These are phyloP conservation scores for Stentor roeselii DNA, from an alignment of 73 alveolate species.

Conservation along the genomic window DNA sequence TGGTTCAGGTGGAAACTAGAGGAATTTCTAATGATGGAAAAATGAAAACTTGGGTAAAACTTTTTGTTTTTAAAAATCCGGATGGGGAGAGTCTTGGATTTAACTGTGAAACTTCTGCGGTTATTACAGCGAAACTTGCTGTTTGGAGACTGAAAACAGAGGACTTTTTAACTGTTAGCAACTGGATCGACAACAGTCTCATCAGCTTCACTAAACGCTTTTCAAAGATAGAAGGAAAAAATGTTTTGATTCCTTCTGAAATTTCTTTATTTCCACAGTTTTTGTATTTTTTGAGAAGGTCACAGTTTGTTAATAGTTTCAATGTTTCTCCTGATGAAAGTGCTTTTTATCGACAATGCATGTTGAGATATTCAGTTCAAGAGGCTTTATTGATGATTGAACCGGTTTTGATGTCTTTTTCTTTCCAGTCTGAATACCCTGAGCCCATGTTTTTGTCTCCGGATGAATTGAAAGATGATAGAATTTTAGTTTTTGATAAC, in stretches of 20 bases:
- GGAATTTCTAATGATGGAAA: conserved; percentile 82
- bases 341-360: conserved; percentile 84
- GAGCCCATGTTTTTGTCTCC: conserved; percentile 79
- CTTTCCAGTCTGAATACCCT: conserved; percentile 21
- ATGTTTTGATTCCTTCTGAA: conserved; percentile 87
- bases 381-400: conserved; percentile 99
- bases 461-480: conserved; percentile 85
- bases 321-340: conserved; percentile 98
- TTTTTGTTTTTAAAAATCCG: conserved; percentile 50
- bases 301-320: conserved; percentile 93
- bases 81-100: conserved; percentile 49
- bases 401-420: conserved; percentile 89
- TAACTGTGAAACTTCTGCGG: conserved; percentile 78
- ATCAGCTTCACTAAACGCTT: conserved; percentile 81
- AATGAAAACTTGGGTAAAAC: conserved; percentile 80
- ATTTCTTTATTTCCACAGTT: conserved; percentile 92
- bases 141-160: conserved; percentile 51
- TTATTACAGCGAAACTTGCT: conserved; percentile 51
- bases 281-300: conserved; percentile 93
- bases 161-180: conserved; percentile 51
- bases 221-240: conserved; percentile 82
- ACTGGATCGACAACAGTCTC: conserved; percentile 96
- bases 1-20: conserved; percentile 74
- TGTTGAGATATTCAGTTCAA: conserved; percentile 90
- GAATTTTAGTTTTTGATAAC: conserved; percentile 90